phyloP scores from a whole-genome alignment of 2,329 filamentous ascomycete genomes.

The Mycosphaerelloides madeirae region DNA sequence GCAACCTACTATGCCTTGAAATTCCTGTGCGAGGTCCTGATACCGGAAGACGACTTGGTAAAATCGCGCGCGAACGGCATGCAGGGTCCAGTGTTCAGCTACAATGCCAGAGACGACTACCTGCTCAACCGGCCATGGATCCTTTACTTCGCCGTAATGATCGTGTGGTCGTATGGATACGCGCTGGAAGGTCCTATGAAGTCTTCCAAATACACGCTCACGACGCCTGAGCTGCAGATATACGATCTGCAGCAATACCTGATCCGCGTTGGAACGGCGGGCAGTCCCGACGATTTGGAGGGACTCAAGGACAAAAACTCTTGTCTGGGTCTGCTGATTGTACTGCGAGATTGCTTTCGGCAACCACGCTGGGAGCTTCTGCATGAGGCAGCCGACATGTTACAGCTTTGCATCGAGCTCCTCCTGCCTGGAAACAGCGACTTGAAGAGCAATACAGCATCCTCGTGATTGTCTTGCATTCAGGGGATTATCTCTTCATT shows the following conservation, averaged over 20 bases:
- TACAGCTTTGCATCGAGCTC: slow-evolving; percentile 74
- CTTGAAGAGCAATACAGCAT: slow-evolving; percentile 1
- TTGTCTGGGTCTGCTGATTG: slow-evolving; percentile 74
- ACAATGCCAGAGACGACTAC: slow-evolving; percentile 81
- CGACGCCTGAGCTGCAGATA: slow-evolving; percentile 61
- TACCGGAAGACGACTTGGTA: slow-evolving; percentile 51
- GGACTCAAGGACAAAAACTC: slow-evolving; percentile 70
- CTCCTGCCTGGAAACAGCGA: slow-evolving; percentile 34
- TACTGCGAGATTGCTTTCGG: slow-evolving; percentile 75
- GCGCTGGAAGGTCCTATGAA: slow-evolving; percentile 72
- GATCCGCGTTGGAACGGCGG: slow-evolving; percentile 63
- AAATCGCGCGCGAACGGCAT: slow-evolving; percentile 7
- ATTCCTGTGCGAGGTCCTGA: slow-evolving; percentile 78
- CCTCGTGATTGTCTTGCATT: background rate
- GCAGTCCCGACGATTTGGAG: slow-evolving; percentile 72
- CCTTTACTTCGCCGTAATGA: slow-evolving; percentile 83
- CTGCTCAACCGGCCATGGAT: slow-evolving; percentile 92
- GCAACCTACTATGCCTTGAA: slow-evolving; percentile 88
- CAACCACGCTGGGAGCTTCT: slow-evolving; percentile 87
- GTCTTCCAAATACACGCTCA: slow-evolving; percentile 43
- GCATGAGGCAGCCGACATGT: slow-evolving; percentile 74
- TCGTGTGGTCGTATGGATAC: slow-evolving; percentile 93
- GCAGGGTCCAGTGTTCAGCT: slow-evolving; percentile 45
- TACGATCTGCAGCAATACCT: slow-evolving; percentile 78
- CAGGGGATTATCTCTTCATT: background rate